Conservation (phyloP, 768 basidiomycete species). For the Candolleomyces aberdarensis region DNA sequence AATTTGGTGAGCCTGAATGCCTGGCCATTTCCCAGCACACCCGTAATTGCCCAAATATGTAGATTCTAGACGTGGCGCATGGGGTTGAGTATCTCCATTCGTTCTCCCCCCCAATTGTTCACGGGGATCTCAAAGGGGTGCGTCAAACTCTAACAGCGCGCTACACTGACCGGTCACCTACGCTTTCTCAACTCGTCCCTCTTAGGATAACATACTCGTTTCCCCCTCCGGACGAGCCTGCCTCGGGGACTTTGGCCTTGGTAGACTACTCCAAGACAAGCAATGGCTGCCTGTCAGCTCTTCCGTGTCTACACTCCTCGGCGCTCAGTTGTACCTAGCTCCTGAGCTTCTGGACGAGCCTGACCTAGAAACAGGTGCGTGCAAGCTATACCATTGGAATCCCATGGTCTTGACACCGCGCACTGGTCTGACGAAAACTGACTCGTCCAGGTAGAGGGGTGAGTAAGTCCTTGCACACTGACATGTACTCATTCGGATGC, state of each 20-base stretch:
- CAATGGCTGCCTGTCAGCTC: not conserved
- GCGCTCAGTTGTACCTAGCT: not conserved
- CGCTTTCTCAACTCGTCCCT: not conserved
- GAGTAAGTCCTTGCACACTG: not conserved
- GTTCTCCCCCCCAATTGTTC: constrained; percentile 6
- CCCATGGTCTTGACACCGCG: too few species aligned
- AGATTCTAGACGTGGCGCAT: constrained; percentile 3
- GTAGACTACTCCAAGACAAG: constrained; percentile 4
- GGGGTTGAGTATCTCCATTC: constrained; percentile 6
- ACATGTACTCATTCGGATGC: constrained; percentile 9
- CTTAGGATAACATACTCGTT: constrained; percentile 23
- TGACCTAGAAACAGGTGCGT: not conserved
- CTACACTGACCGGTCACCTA: not conserved
- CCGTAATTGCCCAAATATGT: not conserved
- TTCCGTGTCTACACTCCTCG: not conserved
- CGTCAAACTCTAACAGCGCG: not conserved
- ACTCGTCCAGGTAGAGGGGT: not conserved
- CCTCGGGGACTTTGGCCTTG: constrained; percentile 24
- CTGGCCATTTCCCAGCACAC: not conserved
- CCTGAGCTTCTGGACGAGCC: constrained; percentile 2
- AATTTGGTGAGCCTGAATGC: constrained; percentile 6
- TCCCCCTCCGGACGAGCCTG: constrained; percentile 13
- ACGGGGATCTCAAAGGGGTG: constrained; percentile 22
- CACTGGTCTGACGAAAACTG: too few species aligned
- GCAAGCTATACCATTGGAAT: not conserved